Evolutionary conservation across 2,329 filamentous ascomycete genomes (phyloP), one percentile per base, ranked within the genome.

Genomic region (Westerdykella sp.): DNA sequence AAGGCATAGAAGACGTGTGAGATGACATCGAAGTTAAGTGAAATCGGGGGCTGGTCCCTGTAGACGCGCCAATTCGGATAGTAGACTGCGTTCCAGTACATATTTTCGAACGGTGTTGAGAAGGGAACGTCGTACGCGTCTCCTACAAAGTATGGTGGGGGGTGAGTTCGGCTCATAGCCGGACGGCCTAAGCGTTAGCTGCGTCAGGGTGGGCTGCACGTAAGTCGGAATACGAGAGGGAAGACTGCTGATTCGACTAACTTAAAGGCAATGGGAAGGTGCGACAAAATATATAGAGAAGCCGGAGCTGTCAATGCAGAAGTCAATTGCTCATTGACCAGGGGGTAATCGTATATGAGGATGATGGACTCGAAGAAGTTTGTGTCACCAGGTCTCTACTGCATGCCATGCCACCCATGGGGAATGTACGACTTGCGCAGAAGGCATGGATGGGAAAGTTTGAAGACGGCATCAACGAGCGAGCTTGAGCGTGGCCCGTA

Each of bases 1-100:
- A 87, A 90, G 11, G 86, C 85, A 62, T 91, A 91, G 67, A 89
- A 90, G 21, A 90, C 80, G 59, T 88, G 84, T 53, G 84, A 89
- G 56, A 91, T 81, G 57, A 84, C 86, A 51, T 79, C 79, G 63
- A 87, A 80, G 62, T 86, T 85, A 59, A 91, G 71, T 43, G 80
- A 80, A 1, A 80, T 85, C 0, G 87, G 87, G 13, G 84, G 84
- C 55, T 87, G 80, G 50, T 83, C 78, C 44, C 77, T 75, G 67
- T 89, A 88, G 53, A 88, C 79, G 45, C 81, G 75, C 70, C 80
- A 81, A 67, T 87, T 91, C n/a, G 85, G 85, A 65, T 87, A 93
- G 69, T 91, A 93, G 14, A 88, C 84, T 16, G 83, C 86, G 65
- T 93, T 93, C 58, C 78, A 61, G 45, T 61, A 69, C 66, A 70